phyloP scores from a whole-genome alignment of 805 yeast genomes.

The Barnettozyma siamensis region DNA sequence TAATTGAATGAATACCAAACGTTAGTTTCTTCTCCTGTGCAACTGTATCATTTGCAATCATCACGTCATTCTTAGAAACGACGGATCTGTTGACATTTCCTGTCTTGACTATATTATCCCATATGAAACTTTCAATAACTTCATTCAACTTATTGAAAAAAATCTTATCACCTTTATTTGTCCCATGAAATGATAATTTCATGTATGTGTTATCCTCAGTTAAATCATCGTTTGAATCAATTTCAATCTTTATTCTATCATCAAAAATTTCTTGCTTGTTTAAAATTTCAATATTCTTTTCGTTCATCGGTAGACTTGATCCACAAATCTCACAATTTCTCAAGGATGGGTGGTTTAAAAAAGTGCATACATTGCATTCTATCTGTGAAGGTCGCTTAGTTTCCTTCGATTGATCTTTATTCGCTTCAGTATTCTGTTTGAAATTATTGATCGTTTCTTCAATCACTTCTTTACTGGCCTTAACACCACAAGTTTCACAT shows the following conservation, averaged over 20 bases:
- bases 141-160: conserved; percentile 43
- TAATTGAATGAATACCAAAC: conserved; percentile 69
- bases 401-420: neutral
- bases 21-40: conserved; percentile 20
- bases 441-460: conserved; percentile 25
- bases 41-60: neutral
- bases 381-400: conserved; percentile 11
- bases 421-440: neutral
- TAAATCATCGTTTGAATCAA: conserved; percentile 28
- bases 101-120: conserved; percentile 36
- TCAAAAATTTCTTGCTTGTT: conserved; percentile 23
- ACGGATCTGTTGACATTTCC: conserved; percentile 27
- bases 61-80: conserved; percentile 5
- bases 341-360: conserved; percentile 76
- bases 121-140: conserved; percentile 43
- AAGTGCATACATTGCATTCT: conserved; percentile 61
- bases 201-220: conserved; percentile 29
- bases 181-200: conserved; percentile 70
- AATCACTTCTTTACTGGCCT: conserved; percentile 33
- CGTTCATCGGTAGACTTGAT: conserved; percentile 35
- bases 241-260: conserved; percentile 28
- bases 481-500: conserved; percentile 63
- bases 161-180: conserved; percentile 56
- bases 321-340: conserved; percentile 87
- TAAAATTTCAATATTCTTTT: conserved; percentile 17